Conservation (phyloP, 768 basidiomycete genomes). For the Suillus bovinus region DNA sequence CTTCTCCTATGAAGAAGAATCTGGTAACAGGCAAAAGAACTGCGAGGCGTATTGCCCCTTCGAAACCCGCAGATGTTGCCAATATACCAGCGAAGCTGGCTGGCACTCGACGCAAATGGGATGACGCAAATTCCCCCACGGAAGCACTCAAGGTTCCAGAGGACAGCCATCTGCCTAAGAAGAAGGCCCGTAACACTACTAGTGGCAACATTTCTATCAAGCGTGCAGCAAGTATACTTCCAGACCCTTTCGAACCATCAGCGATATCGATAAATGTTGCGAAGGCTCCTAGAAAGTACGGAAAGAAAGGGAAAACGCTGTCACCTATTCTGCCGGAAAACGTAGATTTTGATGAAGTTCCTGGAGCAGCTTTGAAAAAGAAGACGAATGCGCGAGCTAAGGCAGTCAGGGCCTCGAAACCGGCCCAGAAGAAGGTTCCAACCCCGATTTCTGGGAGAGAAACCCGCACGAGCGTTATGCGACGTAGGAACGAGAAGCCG, state of each 20-base stretch:
- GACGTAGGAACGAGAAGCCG: constrained; percentile 20
- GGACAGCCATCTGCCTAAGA: constrained; percentile 22
- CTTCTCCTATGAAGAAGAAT: background rate
- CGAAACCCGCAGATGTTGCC: constrained; percentile 4
- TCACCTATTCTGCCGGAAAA: constrained; percentile 23
- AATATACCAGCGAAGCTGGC: constrained; percentile 15
- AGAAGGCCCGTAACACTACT: constrained; percentile 10
- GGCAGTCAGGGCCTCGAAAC: constrained; percentile 19
- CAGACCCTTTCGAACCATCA: constrained; percentile 3
- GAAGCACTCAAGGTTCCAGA: background rate
- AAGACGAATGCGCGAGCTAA: constrained; percentile 15
- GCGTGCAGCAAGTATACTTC: background rate
- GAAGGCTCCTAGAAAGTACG: constrained; percentile 31
- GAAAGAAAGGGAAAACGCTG: constrained; percentile 34
- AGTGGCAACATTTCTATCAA: constrained; percentile 1
- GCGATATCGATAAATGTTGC: constrained; percentile 10
- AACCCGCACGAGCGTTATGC: constrained; percentile 28
- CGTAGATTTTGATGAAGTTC: constrained; percentile 36
- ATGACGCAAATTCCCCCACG: constrained; percentile 10
- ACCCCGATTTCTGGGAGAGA: background rate
- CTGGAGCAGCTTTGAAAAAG: constrained; percentile 14
- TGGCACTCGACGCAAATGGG: constrained; percentile 31
- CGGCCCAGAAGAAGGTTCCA: background rate
- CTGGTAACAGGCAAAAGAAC: background rate
- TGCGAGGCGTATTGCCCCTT: background rate